Evolutionary conservation across 2,329 filamentous ascomycete genomes (phyloP), one percentile per base, ranked within the genome.

Genomic region (Ophiocordyceps sinensis): DNA sequence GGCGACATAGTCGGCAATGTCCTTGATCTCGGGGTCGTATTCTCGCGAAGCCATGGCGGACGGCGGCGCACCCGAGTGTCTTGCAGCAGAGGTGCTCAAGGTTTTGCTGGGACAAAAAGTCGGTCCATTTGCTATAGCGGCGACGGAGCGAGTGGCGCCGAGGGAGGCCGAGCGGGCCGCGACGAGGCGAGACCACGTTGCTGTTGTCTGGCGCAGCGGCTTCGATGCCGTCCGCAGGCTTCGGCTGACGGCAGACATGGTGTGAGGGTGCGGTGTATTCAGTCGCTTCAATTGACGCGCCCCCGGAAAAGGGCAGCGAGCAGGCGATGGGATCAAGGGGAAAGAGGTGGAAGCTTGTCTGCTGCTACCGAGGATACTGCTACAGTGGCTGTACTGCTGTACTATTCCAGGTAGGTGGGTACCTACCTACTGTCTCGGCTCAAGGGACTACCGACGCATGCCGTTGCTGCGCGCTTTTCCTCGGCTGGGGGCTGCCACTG

Each of bases 1-100:
- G 73, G 93, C 85, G 60, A 96, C 83, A 67, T 95, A 98, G 65
- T 74, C 77, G 47, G 89, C 89, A 71, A 98, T 94, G 61, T 96
- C 88, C 63, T 79, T 80, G 64, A 96, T 91, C 68, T 95, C 89
- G 48, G 83, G 78, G 60, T 96, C 89, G 64, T 89, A 95, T 51
- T 79, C 72, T 60, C 73, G 66, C 36, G 68, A 59, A 56, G 74
- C 62, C 61, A 66, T 66, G 52, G 64, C 58, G 51, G 71, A 65
- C 52, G 71, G 15, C 68, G 49, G 64, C 63, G 42, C 67, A 72
- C 49, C 62, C n/a, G 32, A 35, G 32, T 19, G 59, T 50, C 62
- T 61, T 40, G 65, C 54, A 49, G 63, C 53, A 51, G 67, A 67
- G 50, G 71, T 73, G 54, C 69, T 70, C 57, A 73, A 73, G 30